Conservation (phyloP, 2,329 filamentous ascomycete species). For the Talaromyces albobiverticillius region DNA sequence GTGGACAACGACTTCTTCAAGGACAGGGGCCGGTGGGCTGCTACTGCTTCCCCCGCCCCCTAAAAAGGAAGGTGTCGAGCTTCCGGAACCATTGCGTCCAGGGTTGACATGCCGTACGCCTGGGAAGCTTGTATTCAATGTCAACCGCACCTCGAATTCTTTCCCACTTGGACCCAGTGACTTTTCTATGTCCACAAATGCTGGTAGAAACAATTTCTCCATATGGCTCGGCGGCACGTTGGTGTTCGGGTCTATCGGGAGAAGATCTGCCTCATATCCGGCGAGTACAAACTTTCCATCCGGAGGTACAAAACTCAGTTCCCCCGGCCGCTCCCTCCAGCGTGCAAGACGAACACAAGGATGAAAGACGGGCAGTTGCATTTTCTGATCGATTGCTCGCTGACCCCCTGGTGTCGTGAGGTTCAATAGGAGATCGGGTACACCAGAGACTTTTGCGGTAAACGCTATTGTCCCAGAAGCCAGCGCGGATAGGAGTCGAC, state of each 20-base stretch:
- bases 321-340: slow-evolving; percentile 85
- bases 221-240: slow-evolving; percentile 52
- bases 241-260: slow-evolving; percentile 66
- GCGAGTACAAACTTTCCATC: slow-evolving; percentile 92
- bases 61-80: slow-evolving; percentile 48
- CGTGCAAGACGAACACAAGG: slow-evolving; percentile 87
- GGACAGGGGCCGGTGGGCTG: slow-evolving; percentile 56
- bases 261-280: slow-evolving; percentile 88
- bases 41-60: slow-evolving; percentile 51
- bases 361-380: slow-evolving; percentile 92
- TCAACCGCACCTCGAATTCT: slow-evolving; percentile 85
- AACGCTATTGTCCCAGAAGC: slow-evolving; percentile 92
- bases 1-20: slow-evolving; percentile 76
- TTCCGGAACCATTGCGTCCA: slow-evolving; percentile 42
- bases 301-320: slow-evolving; percentile 93
- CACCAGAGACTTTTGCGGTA: slow-evolving; percentile 88
- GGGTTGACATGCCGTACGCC: slow-evolving; percentile 42
- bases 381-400: slow-evolving; percentile 67
- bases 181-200: slow-evolving; percentile 77
- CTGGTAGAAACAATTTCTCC: slow-evolving; percentile 74
- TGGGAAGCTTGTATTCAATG: slow-evolving; percentile 65
- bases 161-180: slow-evolving; percentile 70
- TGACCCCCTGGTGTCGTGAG: slow-evolving; percentile 79
- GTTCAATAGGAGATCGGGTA: slow-evolving; percentile 82
- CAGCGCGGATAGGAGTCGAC: slow-evolving; percentile 79